Evolutionary conservation across 106 monocot species (phyloP), one percentile per base, ranked within the genome.

Genomic region (Platanthera guangdongensis): DNA sequence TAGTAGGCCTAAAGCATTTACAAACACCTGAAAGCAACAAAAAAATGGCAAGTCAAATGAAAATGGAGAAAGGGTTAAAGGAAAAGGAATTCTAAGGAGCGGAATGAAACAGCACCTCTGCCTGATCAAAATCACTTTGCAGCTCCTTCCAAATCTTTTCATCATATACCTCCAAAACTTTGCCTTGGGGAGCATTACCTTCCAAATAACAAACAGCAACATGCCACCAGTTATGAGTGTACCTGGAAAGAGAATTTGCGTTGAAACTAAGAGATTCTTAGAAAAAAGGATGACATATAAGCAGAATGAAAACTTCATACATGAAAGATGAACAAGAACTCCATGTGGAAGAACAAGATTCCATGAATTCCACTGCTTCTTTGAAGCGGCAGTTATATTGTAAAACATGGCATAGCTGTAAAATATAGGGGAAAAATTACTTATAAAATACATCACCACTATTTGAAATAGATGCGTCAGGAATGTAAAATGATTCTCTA

Each of bases 181-280:
- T 95, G 68, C 76, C 30, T 13, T 87, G 5, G 69, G 91, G 84
- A 53, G 87, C 77, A 83, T 91, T 80, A 71, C 87, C 94, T 91
- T 94, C 94, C 72, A 94, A 71, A 78, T 94, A 94, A 77, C 94
- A 94, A 67, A 94, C 77, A 79, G 94, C 91, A 51, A 91, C 86
- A 84, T 94, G 94, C 94, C 94, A 94, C 94, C 94, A 94, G 77
- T 89, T 91, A 71, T 94, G 94, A 25, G 89, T 86, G 59, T 77
- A 88, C 90, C 94, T 94, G 53, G 32, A 74, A 77, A 28, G 46
- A 53, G 48, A 30, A 57, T 53, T 50, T 77, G 22, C 39, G 70
- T 32, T 22, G n/a, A 67, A 48, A 73, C 47, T 72, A 18, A 72
- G 50, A 51, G 46, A 51, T 47, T 47, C 47, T 11, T 72, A 72